Conservation (phyloP, 306 rosid genomes). For the Acacia confusa region DNA sequence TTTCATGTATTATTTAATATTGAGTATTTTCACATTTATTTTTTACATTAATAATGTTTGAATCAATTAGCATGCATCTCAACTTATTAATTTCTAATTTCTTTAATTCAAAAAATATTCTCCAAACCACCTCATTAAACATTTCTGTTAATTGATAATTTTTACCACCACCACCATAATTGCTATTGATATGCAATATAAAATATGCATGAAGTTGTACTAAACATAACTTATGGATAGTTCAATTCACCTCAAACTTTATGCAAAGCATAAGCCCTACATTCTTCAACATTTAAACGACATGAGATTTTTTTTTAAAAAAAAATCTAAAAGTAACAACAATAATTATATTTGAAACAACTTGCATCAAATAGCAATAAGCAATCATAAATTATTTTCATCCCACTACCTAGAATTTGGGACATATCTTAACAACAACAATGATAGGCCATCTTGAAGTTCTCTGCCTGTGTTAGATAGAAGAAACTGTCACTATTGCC, state of each 20-base stretch:
- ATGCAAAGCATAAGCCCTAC: background rate
- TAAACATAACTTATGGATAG: no score
- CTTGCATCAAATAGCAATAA: conserved; percentile 3
- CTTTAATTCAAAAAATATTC: no score
- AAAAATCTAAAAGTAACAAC: background rate
- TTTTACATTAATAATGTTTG: no score
- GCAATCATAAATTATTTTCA: conserved; percentile 5
- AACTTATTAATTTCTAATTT: background rate
- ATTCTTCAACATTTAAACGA: background rate
- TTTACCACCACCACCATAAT: no score
- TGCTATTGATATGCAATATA: no score
- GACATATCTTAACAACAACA: conserved; percentile 14
- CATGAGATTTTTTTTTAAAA: background rate
- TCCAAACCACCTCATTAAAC: background rate
- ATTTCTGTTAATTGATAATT: no score
- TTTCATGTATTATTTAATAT: background rate
- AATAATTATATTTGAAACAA: background rate
- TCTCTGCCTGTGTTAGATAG: background rate
- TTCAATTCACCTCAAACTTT: background rate
- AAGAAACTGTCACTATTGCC: conserved; percentile 35
- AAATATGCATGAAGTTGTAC: background rate
- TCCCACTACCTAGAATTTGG: background rate
- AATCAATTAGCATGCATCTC: background rate
- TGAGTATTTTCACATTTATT: no score
- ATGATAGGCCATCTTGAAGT: background rate